Conservation (phyloP, 2,329 filamentous ascomycete species). For the Dactylonectria macrodidyma region DNA sequence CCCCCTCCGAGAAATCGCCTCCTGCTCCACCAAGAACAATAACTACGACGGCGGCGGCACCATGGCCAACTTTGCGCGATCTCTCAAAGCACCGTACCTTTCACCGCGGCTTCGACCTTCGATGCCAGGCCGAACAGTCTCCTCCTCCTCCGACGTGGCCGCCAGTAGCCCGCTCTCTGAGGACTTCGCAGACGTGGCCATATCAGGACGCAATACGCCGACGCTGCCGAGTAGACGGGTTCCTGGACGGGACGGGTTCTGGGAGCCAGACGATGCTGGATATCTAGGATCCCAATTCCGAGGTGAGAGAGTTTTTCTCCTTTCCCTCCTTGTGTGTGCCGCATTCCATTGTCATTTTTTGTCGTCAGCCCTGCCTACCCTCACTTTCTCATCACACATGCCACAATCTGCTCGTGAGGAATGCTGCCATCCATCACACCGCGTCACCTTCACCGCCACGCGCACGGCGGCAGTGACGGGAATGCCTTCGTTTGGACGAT, state of each 20-base stretch:
- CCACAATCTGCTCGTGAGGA: background rate
- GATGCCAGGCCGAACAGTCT: conserved; percentile 60
- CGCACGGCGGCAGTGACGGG: background rate
- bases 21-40: conserved; percentile 19
- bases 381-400: background rate
- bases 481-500: background rate
- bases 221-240: conserved; percentile 32
- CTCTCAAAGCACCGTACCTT: conserved; percentile 64
- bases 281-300: conserved; percentile 32
- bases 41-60: conserved; percentile 29
- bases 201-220: conserved; percentile 51
- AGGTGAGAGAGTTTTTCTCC: background rate
- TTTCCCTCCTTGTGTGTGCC: background rate
- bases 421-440: background rate
- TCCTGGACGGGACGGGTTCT: conserved; percentile 34
- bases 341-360: background rate
- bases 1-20: conserved; percentile 7
- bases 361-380: background rate
- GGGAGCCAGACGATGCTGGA: conserved; percentile 34
- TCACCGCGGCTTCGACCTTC: conserved; percentile 60
- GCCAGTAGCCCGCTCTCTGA: conserved; percentile 49
- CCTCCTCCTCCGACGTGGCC: conserved; percentile 64
- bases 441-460: background rate
- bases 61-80: conserved; percentile 66
- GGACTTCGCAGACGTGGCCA: conserved; percentile 49